Conservation (phyloP, 1,139 yeast species). For the Protomyces lactucae-debilis region DNA sequence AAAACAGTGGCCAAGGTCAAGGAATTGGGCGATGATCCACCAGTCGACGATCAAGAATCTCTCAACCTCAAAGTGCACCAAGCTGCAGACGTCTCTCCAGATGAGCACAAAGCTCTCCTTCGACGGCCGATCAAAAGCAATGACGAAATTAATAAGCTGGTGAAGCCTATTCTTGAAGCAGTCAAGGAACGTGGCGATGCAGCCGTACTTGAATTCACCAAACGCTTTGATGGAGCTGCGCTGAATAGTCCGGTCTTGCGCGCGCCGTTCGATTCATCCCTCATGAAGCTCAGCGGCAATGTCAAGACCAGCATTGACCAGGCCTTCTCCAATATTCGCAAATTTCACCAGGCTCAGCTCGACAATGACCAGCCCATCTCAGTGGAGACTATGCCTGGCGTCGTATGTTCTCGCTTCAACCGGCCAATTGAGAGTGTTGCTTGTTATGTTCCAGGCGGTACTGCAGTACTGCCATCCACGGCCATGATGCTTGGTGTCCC, state of each 20-base stretch:
- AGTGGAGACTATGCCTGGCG: constrained; percentile 96
- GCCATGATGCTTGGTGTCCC: constrained; percentile 98
- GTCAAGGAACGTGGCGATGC: constrained; percentile 76
- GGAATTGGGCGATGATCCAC: constrained; percentile 19
- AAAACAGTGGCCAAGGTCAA: constrained; percentile 17
- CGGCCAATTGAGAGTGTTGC: constrained; percentile 94
- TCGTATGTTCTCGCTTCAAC: constrained; percentile 85
- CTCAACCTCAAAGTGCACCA: constrained; percentile 19
- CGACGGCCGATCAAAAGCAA: constrained; percentile 89
- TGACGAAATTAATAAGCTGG: constrained; percentile 84
- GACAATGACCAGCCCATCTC: constrained; percentile 51
- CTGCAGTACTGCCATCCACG: constrained; percentile 96
- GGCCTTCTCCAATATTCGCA: constrained; percentile 79
- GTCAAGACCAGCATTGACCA: constrained; percentile 81
- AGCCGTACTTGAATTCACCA: constrained; percentile 80
- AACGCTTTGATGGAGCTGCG: constrained; percentile 80
- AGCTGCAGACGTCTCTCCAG: constrained; percentile 5
- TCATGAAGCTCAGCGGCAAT: constrained; percentile 71
- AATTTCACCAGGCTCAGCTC: constrained; percentile 90
- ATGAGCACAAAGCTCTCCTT: constrained; percentile 54
- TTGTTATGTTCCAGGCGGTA: constrained; percentile 95
- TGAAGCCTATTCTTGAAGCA: constrained; percentile 76
- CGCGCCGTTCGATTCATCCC: constrained; percentile 79
- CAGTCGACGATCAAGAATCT: constrained; percentile 18
- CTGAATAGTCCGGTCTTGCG: constrained; percentile 64